phyloP scores from a whole-genome alignment of 2,329 filamentous ascomycete genomes.

The Cladophialophora immunda region DNA sequence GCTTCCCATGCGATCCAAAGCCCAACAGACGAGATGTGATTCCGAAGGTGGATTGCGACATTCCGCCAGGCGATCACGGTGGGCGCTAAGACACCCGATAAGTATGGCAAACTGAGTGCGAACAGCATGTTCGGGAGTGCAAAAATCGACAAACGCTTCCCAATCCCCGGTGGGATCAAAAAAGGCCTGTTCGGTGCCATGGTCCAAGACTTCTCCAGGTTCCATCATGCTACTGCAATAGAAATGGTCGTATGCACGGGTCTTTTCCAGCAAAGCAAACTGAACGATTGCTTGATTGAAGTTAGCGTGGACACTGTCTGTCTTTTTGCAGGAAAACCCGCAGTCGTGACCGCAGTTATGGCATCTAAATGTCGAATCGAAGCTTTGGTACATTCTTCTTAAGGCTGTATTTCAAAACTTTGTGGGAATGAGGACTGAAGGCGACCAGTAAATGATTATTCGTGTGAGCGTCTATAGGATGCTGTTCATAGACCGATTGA shows the following conservation, averaged over 20 bases:
- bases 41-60: conserved; percentile 15
- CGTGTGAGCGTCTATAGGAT: neutral
- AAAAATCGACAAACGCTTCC: conserved; percentile 1
- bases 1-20: conserved; percentile 9
- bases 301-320: neutral
- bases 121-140: neutral
- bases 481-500: neutral
- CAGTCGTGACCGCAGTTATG: neutral
- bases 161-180: conserved; percentile 8
- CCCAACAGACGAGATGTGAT: conserved; percentile 28
- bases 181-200: neutral
- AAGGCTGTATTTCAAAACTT: neutral
- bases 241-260: neutral
- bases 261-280: neutral
- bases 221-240: neutral
- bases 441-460: neutral
- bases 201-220: neutral
- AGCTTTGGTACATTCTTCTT: neutral
- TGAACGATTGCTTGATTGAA: neutral
- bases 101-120: conserved; percentile 14
- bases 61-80: conserved; percentile 18
- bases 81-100: conserved; percentile 6
- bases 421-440: neutral
- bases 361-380: neutral
- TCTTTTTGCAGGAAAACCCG: neutral